A percentile compares a stretch with the other conserved stretches of the same genome.
Conservation (phyloP, 2,329 filamentous ascomycete genomes). For the Fusarium sulawesiense region DNA sequence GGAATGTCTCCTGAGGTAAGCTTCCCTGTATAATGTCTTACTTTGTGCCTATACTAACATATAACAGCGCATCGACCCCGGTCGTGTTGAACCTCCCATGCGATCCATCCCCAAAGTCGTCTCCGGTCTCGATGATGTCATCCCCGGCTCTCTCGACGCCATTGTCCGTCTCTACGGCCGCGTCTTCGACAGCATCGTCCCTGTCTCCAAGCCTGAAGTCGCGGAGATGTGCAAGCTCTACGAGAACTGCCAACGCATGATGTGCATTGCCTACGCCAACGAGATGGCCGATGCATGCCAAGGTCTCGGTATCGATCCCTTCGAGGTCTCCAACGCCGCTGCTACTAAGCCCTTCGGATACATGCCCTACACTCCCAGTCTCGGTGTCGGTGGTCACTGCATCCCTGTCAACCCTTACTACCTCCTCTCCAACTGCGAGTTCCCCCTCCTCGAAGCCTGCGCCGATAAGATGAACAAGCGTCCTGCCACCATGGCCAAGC, state of each 20-base stretch:
- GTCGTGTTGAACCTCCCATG: constrained; percentile 55
- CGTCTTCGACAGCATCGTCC: constrained; percentile 59
- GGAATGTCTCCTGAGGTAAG: constrained; percentile 60
- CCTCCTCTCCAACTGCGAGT: constrained; percentile 58
- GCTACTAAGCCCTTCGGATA: constrained; percentile 65
- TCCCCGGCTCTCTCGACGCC: constrained; percentile 56
- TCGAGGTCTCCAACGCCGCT: constrained; percentile 61
- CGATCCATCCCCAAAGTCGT: constrained; percentile 64
- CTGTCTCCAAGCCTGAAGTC: constrained; percentile 63
- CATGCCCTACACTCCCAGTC: constrained; percentile 57
- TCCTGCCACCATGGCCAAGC: constrained; percentile 44
- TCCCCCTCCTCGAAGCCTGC: constrained; percentile 59
- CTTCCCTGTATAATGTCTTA: rapidly evolving
- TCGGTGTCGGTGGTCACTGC: constrained; percentile 66
- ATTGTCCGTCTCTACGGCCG: constrained; percentile 57
- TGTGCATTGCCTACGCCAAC: constrained; percentile 64
- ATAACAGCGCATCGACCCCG: constrained; percentile 61
- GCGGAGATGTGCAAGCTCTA: constrained; percentile 69
- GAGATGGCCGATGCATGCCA: constrained; percentile 66
- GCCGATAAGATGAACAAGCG: constrained; percentile 56
- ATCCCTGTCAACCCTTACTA: constrained; percentile 67
- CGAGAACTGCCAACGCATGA: constrained; percentile 67
- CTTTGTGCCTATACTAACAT: not conserved
- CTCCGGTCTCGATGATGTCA: constrained; percentile 61
- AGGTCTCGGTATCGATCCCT: constrained; percentile 58